phyloP scores from a whole-genome alignment of 2,329 filamentous ascomycete species.

The Claviceps humidiphila region DNA sequence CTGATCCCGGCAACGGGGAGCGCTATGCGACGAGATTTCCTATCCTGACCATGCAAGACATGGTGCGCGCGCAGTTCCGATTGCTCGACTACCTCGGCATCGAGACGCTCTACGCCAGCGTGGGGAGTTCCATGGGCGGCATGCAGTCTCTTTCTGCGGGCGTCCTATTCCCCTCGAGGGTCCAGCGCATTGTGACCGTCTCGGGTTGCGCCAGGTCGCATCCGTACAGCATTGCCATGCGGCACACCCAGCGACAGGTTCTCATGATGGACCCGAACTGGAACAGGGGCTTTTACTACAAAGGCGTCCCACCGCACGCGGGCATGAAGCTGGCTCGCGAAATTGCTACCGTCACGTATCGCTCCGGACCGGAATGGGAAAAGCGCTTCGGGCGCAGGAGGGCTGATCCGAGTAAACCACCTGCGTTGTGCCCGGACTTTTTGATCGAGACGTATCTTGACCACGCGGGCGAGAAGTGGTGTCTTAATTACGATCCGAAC shows the following conservation, averaged over 20 bases:
- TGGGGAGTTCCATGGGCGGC: constrained; percentile 94
- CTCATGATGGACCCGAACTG: constrained; percentile 99
- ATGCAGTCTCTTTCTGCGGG: constrained; percentile 93
- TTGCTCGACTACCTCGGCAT: constrained; percentile 72
- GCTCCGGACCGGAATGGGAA: constrained; percentile 95
- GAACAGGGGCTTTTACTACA: constrained; percentile 91
- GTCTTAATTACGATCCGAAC: constrained; percentile 90
- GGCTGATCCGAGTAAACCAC: constrained; percentile 74
- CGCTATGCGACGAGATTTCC: constrained; percentile 90
- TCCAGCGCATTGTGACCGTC: constrained; percentile 74
- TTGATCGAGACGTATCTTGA: constrained; percentile 97
- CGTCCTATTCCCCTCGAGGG: constrained; percentile 66
- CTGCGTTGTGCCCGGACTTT: constrained; percentile 93
- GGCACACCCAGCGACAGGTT: constrained; percentile 92
- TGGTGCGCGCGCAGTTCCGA: constrained; percentile 91
- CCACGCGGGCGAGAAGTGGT: constrained; percentile 97
- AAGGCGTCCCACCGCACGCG: constrained; percentile 73
- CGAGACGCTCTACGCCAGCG: constrained; percentile 71
- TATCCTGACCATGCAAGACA: constrained; percentile 90
- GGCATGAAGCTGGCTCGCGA: constrained; percentile 97
- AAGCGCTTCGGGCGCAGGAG: constrained; percentile 78
- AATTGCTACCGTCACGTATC: constrained; percentile 95
- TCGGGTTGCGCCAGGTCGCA: constrained; percentile 90
- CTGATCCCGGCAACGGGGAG: constrained; percentile 78
- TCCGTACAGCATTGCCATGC: constrained; percentile 97